These are phyloP conservation scores for Myxozyma lipomycoides DNA, from an alignment of 805 yeast genomes.

Conservation along the genomic window DNA sequence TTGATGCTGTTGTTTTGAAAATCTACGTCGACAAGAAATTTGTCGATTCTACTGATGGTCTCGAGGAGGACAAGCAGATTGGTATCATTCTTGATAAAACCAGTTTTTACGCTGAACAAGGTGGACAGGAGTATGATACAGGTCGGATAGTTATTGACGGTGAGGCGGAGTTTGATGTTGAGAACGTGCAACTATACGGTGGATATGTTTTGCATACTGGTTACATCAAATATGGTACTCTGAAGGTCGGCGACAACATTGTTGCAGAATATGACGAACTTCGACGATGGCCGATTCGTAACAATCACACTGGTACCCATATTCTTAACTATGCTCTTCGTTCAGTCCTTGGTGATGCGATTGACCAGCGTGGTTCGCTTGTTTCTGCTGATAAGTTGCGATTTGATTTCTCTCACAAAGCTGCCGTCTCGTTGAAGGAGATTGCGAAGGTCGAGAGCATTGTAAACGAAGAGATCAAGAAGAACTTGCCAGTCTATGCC, in stretches of 20 bases:
- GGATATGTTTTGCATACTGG: slow-evolving; percentile 98
- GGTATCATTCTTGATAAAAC: slow-evolving; percentile 87
- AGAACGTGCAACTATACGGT: slow-evolving; percentile 85
- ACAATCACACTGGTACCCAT: slow-evolving; percentile 98
- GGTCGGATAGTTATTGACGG: slow-evolving; percentile 92
- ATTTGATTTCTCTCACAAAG: slow-evolving; percentile 93
- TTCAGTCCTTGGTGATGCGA: slow-evolving; percentile 77
- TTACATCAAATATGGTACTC: slow-evolving; percentile 65
- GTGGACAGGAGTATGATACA: slow-evolving; percentile 97
- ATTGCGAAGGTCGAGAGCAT: slow-evolving; percentile 70
- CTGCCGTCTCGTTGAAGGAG: slow-evolving; percentile 70
- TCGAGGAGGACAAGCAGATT: slow-evolving; percentile 49
- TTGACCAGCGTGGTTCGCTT: slow-evolving; percentile 94
- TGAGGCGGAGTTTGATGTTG: slow-evolving; percentile 78
- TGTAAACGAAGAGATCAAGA: slow-evolving; percentile 65
- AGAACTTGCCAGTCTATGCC: slow-evolving; percentile 69
- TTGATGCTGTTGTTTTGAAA: slow-evolving; percentile 65
- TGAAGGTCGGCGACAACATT: slow-evolving; percentile 63
- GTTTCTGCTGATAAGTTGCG: slow-evolving; percentile 94
- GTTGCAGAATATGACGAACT: slow-evolving; percentile 87
- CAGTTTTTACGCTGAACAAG: slow-evolving; percentile 97
- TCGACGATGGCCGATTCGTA: slow-evolving; percentile 94
- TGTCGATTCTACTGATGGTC: slow-evolving; percentile 44
- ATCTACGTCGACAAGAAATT: slow-evolving; percentile 60
- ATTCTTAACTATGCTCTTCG: slow-evolving; percentile 84